These are phyloP conservation scores for Avena eriantha DNA, from an alignment of 176 grass and related monocot species.

Conservation along the genomic window DNA sequence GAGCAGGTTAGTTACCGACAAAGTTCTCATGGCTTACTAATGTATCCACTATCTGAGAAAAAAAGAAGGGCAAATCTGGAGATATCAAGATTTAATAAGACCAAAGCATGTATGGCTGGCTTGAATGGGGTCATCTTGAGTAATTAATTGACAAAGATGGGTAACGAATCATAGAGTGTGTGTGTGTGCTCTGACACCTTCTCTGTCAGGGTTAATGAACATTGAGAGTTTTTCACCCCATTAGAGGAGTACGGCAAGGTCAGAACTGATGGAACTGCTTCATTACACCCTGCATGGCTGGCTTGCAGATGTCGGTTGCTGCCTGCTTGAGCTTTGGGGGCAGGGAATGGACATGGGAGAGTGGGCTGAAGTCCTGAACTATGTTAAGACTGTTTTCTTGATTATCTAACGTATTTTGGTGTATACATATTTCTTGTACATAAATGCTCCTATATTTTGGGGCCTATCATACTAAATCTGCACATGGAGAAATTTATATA, in stretches of 20 bases:
- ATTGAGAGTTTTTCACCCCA: neutral
- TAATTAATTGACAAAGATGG: neutral
- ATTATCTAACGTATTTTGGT: neutral
- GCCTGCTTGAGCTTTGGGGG: neutral
- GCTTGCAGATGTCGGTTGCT: no score
- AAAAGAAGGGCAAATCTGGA: neutral
- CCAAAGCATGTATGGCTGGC: neutral
- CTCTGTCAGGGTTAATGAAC: neutral
- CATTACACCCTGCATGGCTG: neutral
- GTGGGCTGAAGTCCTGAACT: neutral
- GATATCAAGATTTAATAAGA: neutral
- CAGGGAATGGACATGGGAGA: neutral
- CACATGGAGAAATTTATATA: neutral
- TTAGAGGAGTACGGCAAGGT: neutral
- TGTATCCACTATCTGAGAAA: neutral
- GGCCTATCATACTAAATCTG: neutral
- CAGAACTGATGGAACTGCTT: neutral
- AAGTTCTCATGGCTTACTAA: neutral
- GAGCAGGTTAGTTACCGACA: neutral
- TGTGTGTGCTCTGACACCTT: neutral
- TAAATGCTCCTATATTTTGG: neutral
- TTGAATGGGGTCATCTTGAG: neutral
- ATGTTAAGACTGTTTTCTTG: neutral
- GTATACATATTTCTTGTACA: neutral
- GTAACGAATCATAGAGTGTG: neutral